Percentiles rank a stretch among this genome's conserved stretches.
Evolutionary conservation across 208 protist genomes (phyloP).

Genomic region (Acanthamoeba pearcei): DNA sequence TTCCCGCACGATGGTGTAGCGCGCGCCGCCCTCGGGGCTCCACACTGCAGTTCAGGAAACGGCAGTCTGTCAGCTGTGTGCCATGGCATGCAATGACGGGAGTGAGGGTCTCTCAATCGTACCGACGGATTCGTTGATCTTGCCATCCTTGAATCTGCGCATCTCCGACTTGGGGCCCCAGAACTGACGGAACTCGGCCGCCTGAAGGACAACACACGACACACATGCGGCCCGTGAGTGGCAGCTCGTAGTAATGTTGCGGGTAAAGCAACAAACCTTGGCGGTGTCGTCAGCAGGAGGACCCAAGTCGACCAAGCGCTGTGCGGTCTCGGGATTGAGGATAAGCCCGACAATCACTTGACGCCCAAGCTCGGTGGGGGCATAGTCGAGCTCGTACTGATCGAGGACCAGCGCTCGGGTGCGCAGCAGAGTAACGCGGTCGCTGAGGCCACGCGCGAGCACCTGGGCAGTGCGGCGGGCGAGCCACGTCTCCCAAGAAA

Average conservation of each 20-base stretch:
- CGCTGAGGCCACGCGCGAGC: neutral
- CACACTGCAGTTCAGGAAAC: neutral
- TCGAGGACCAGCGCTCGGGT: conserved; percentile 36
- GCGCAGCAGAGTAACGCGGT: conserved; percentile 20
- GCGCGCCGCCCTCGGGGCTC: neutral
- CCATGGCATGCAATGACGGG: no score
- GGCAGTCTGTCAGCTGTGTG: neutral
- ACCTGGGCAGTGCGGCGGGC: neutral
- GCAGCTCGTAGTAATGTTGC: no score
- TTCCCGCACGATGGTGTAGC: neutral
- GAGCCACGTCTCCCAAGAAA: neutral
- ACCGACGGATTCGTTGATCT: conserved; percentile 66
- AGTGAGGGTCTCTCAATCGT: neutral
- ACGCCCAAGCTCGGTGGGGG: neutral
- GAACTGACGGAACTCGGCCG: conserved; percentile 69
- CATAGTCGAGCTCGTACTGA: conserved; percentile 23
- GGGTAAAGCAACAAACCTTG: neutral
- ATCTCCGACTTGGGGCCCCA: conserved; percentile 69
- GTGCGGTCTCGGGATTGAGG: conserved; percentile 32
- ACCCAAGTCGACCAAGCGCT: conserved; percentile 66
- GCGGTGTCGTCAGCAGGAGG: conserved; percentile 63
- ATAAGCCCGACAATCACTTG: conserved; percentile 54
- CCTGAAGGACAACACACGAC: neutral
- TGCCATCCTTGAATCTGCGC: conserved; percentile 67
- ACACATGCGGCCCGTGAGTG: neutral